Base-by-base conservation (phyloP, 208 protist genomes). In the Vickermania spadyakhi region DNA sequence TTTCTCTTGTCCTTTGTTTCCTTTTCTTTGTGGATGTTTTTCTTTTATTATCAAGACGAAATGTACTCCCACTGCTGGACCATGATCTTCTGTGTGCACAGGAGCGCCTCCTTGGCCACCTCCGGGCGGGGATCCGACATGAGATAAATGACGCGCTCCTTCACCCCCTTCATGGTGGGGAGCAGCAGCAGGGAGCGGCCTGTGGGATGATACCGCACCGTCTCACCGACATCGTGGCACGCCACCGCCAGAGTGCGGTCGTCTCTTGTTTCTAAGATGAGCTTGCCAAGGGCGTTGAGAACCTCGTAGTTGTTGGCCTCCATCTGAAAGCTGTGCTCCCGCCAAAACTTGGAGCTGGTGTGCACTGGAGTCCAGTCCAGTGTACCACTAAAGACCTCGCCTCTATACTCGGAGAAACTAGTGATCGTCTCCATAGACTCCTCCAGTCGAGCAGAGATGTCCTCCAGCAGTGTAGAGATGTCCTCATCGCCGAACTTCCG, bases 331-430 rank as follows among this genome's bases (percentile, higher is more conserved):
- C 79, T 75, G 64, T 96, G 97, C 58, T 97, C 87, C 59, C 85
- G 88, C 91, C 94, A 97, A 68, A 97, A 97, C 72, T 97, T 97
- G 7, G 73, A 78, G 64, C 78, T 91, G 5, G 81, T 96, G 77
- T 97, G 94, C 41, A 96, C 87, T 7, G 92, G 92, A 2, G 81
- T 90, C 91, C 91, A 97, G 68, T 97, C 87, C 4, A 97, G 81
- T 28, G 74, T 60, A 26, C 81, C 86, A 50, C 75, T 89, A 31
- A 92, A 74, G 29, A 97, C 85, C 68, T 97, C 92, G 41, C 89
- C 88, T 21, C 79, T 70, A 70, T 97, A 97, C 70, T 93, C 79
- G 25, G 86, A 86, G 72, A 96, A 97, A 56, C 81, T 93, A 13
- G 87, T 95, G 2, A 97, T 72, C 45, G 81, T 83, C 60, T 96